Base-by-base conservation (phyloP, 495 filamentous ascomycete species). In the Aspergillus homomorphus region DNA sequence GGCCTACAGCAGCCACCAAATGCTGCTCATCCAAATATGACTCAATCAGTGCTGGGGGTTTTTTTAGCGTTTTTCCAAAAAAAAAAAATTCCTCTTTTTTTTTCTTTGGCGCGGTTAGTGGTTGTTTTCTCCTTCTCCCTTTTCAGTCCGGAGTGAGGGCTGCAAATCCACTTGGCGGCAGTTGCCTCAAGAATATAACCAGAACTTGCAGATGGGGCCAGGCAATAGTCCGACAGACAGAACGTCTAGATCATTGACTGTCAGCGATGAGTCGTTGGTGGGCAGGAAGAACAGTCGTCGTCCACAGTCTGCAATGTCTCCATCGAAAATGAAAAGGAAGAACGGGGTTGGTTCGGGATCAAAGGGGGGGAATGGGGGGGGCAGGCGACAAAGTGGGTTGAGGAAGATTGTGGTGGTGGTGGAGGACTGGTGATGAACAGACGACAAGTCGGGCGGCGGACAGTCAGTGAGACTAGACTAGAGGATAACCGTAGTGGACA, bases 171-270 rank as follows among this genome's bases (percentile, higher is more conserved):
- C 62, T 58, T 24, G 42, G 22, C 45, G 51, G 24, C 44, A 46
- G 33, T 56, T 38, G 62, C 49, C 58, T 51, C 42, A 57, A 54
- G 21, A 54, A 52, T 53, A 24, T 10, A 54, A 60, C 55, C 43
- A 58, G 33, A 54, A 38, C 44, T 14, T 57, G 64, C 61, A 67
- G 64, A 67, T 60, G 53, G n/a, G 54, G 45, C 51, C 48, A 61
- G 51, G 41, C 48, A 51, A 63, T 60, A 62, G 61, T 57, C 45
- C 48, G 53, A 38, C 24, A 56, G 60, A 62, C 55, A 54, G 62
- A 56, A 60, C 46, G 61, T 63, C 62, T 65, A 65, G 66, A 65
- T 68, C 58, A 60, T 59, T 63, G 60, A 62, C 55, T 67, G 64
- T 68, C 66, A 68, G 50, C 66, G 63, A 65, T 53, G 66, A 57